Evolutionary conservation across 169 alveolate genomes (phyloP).

Genomic region (Cryptosporidium muris): DNA sequence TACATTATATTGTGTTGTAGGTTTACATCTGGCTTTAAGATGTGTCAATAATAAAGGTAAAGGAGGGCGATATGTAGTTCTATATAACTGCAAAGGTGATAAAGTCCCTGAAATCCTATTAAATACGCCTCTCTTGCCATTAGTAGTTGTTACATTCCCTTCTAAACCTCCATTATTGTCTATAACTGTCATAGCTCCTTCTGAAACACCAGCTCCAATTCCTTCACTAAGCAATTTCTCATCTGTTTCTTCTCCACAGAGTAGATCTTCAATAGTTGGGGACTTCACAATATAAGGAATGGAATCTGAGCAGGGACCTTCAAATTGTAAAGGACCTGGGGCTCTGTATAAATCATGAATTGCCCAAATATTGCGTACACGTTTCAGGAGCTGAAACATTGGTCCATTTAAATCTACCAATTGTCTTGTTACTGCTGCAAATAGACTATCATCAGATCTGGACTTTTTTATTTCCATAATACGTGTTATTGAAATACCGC

Average conservation of each 20-base stretch:
- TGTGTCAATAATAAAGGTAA: constrained; percentile 44
- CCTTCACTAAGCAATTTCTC: too few species aligned
- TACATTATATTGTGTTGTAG: constrained; percentile 79
- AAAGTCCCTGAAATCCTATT: constrained; percentile 65
- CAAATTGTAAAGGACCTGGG: constrained; percentile 97
- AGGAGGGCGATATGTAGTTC: constrained; percentile 70
- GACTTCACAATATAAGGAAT: constrained; percentile 73
- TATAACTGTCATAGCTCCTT: background rate
- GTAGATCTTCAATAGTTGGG: constrained; percentile 40
- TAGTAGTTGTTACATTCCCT: background rate
- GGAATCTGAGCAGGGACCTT: constrained; percentile 80
- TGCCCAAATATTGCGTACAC: constrained; percentile 93
- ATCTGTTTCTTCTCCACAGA: constrained; percentile 20
- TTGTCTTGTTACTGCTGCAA: constrained; percentile 92
- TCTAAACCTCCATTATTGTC: constrained; percentile 14
- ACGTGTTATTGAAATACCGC: constrained; percentile 84
- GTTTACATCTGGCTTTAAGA: constrained; percentile 66
- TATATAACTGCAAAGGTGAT: constrained; percentile 61
- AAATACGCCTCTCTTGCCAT: constrained; percentile 64
- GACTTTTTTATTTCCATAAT: constrained; percentile 79
- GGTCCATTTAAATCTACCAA: constrained; percentile 92
- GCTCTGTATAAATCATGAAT: constrained; percentile 89
- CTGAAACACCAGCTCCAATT: background rate
- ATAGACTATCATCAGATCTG: constrained; percentile 71
- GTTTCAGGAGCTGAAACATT: constrained; percentile 87